Evolutionary conservation across 768 basidiomycete genomes (phyloP), one percentile per base, ranked within the genome.

Genomic region (Tephrocybe sp.): DNA sequence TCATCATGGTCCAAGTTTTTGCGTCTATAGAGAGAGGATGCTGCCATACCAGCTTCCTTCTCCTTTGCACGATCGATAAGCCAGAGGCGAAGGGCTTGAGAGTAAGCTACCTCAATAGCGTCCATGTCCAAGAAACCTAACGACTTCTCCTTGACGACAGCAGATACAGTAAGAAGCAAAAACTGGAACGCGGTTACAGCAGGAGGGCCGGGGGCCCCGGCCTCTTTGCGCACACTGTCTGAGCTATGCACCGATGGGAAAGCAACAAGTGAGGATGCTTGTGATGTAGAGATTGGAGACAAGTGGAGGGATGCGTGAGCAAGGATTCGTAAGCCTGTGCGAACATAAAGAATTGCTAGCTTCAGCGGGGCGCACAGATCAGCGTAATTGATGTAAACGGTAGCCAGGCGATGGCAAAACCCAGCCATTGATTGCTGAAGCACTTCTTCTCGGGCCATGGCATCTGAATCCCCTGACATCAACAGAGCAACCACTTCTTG

Each of bases 21-120:
- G 41, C 75, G 74, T 21, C 88, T 85, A 72, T 98, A 99, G 2
- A 98, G 69, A 18, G 89, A 87, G 23, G 79, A 80, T 0, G 85
- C 79, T 11, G 81, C 82, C 21, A 79, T 76, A 26, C 81, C 79
- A n/a, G 69, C 74, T 55, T 88, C 78, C 32, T 80, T 78, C 53
- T 85, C 83, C 57, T 81, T 85, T 25, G 84, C 81, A 21, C 83
- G 82, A 58, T 97, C 90, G 37, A 86, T 83, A 37, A 83, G 74
- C 96, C 96, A 98, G 18, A 96, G 76, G n/a, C 83, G 76, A 39
- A 84, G 76, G 2, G 83, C 74, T 61, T 87, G 86, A 46, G 88
- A 85, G 59, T 90, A 93, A 10, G 75, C 66, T 5, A 60, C 67
- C 46, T 79, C 75, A 25, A 93, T 51, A 5, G 65, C 30, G 11